These are phyloP conservation scores for Apiotrichum sp. DNA, from an alignment of 1,284 basidiomycete species.

Conservation along the genomic window DNA sequence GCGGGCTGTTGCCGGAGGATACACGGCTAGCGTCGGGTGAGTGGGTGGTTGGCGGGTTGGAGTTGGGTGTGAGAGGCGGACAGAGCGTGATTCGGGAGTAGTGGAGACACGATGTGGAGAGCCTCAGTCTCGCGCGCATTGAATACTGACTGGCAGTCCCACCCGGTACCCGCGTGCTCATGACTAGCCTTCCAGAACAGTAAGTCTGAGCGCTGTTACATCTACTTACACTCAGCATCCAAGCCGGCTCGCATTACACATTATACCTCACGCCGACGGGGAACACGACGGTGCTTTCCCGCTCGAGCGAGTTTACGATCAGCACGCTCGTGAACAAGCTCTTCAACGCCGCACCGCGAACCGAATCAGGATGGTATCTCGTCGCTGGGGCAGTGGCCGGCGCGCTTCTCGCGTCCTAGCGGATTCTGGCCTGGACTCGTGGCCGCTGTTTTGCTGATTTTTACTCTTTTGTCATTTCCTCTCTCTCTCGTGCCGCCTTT, in stretches of 20 bases:
- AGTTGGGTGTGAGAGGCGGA: too few species aligned
- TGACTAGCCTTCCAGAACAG: not conserved
- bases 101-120: too few species aligned
- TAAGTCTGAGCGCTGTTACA: not conserved
- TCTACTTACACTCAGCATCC: not conserved
- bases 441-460: too few species aligned
- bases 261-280: not conserved
- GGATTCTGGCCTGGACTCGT: too few species aligned
- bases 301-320: not conserved
- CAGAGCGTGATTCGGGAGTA: too few species aligned
- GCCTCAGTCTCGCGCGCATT: not conserved
- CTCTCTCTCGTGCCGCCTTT: too few species aligned
- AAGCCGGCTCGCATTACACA: not conserved
- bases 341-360: not conserved
- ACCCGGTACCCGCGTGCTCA: not conserved
- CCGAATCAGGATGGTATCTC: too few species aligned
- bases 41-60: not conserved
- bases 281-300: not conserved
- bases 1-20: not conserved
- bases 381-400: too few species aligned
- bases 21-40: not conserved
- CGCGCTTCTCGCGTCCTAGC: too few species aligned
- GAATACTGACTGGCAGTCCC: not conserved
- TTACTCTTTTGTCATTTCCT: too few species aligned
- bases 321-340: not conserved